These are phyloP conservation scores for Ascochyta viciae-villosae DNA, from an alignment of 2,329 filamentous ascomycete species.

Conservation along the genomic window DNA sequence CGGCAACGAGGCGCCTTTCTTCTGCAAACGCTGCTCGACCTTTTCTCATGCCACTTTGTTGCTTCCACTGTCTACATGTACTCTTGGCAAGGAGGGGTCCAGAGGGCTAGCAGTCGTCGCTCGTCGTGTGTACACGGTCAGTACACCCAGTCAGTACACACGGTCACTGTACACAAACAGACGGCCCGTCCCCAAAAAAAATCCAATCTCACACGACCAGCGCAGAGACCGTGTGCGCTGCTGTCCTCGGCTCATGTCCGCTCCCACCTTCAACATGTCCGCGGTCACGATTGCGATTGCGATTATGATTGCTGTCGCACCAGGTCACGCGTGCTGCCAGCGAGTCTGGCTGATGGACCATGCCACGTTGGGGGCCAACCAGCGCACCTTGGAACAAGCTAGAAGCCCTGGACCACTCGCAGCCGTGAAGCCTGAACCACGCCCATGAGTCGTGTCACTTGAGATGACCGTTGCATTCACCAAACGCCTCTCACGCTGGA, in stretches of 20 bases:
- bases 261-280: neutral
- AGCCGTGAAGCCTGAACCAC: conserved; percentile 15
- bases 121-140: conserved; percentile 1
- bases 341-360: conserved; percentile 24
- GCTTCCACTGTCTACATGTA: neutral
- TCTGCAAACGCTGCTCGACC: neutral
- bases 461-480: conserved; percentile 2
- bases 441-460: conserved; percentile 37
- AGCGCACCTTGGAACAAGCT: conserved; percentile 39
- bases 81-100: conserved; percentile 21
- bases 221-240: too few species aligned
- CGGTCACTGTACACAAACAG: conserved; percentile 3
- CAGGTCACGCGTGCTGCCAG: conserved; percentile 34
- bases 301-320: conserved; percentile 26
- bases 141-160: too few species aligned
- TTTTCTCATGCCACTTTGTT: neutral
- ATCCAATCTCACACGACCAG: too few species aligned
- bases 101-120: conserved; percentile 8
- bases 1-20: neutral
- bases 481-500: neutral
- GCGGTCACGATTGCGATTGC: neutral
- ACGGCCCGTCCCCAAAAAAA: neutral
- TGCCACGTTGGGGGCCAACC: conserved; percentile 38
- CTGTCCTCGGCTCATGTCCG: neutral
- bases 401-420: conserved; percentile 38